Evolutionary conservation across 2,329 filamentous ascomycete genomes (phyloP).

Genomic region (Parafenestella ontariensis): DNA sequence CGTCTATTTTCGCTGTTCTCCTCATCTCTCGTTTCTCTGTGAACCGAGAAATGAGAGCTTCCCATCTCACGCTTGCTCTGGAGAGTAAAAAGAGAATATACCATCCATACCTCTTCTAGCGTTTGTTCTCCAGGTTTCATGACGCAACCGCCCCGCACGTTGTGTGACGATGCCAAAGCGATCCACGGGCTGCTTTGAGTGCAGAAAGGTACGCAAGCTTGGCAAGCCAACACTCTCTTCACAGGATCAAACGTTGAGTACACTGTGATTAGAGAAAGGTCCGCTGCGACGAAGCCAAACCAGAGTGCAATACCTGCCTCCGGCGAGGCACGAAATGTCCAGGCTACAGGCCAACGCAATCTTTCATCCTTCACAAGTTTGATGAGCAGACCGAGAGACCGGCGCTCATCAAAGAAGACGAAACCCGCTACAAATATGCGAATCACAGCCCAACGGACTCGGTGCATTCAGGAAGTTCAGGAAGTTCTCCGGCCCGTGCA

Average conservation of each 20-base stretch:
- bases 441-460: slow-evolving; percentile 25
- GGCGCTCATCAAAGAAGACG: slow-evolving; percentile 44
- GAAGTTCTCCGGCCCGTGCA: slow-evolving; percentile 4
- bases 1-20: slow-evolving; percentile 2
- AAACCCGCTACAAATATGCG: slow-evolving; percentile 42
- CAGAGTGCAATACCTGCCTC: slow-evolving; percentile 45
- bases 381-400: slow-evolving; percentile 36
- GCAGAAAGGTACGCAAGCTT: slow-evolving; percentile 36
- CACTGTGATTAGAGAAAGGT: slow-evolving; percentile 36
- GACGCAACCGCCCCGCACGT: slow-evolving; percentile 10
- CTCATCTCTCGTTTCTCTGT: neutral
- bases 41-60: slow-evolving; percentile 5
- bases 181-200: slow-evolving; percentile 47
- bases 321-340: slow-evolving; percentile 46
- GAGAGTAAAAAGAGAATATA: neutral
- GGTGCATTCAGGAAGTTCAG: slow-evolving; percentile 3
- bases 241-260: slow-evolving; percentile 13
- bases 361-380: slow-evolving; percentile 47
- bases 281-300: slow-evolving; percentile 45
- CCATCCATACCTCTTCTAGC: neutral
- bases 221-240: slow-evolving; percentile 5
- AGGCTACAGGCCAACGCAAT: slow-evolving; percentile 44
- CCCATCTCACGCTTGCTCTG: neutral
- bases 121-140: neutral
- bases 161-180: slow-evolving; percentile 44